Evolutionary conservation across 352 stramenopile species (phyloP).

Genomic region (Phytophthora capsici): DNA sequence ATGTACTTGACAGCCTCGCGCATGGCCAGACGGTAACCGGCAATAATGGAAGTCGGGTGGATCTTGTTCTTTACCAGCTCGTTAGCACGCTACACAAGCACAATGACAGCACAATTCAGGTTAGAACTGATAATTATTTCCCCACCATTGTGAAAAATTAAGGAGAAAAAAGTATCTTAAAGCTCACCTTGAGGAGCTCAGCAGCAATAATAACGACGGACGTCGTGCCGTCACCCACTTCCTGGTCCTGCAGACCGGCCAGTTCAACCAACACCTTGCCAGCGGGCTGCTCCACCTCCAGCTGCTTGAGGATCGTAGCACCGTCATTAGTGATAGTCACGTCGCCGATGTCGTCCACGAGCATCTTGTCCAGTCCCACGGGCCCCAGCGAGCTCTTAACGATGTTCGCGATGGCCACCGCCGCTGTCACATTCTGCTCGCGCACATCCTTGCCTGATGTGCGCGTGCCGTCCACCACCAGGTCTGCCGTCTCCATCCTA

Average conservation of each 20-base stretch:
- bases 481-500: slow-evolving; percentile 74
- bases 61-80: slow-evolving; percentile 99
- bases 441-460: slow-evolving; percentile 94
- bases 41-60: slow-evolving; percentile 99
- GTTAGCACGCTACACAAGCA: slow-evolving; percentile 87
- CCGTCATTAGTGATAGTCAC: slow-evolving; percentile 99
- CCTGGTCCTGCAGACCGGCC: slow-evolving; percentile 98
- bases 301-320: slow-evolving; percentile 99
- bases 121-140: background rate
- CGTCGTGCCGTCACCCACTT: slow-evolving; percentile 99
- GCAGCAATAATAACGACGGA: slow-evolving; percentile 99
- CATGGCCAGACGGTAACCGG: slow-evolving; percentile 98
- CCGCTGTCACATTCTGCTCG: slow-evolving; percentile 97
- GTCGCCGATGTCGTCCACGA: slow-evolving; percentile 98
- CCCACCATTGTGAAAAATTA: background rate
- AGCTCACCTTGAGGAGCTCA: slow-evolving; percentile 93
- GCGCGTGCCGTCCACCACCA: slow-evolving; percentile 91
- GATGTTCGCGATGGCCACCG: slow-evolving; percentile 99
- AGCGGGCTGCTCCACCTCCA: slow-evolving; percentile 99
- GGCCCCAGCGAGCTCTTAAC: slow-evolving; percentile 99
- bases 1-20: slow-evolving; percentile 99
- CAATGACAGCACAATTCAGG: slow-evolving; percentile 1
- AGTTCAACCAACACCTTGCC: slow-evolving; percentile 99
- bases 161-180: slow-evolving; percentile 23
- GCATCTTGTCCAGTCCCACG: slow-evolving; percentile 99